phyloP scores from a whole-genome alignment of 202 grass and related monocot species.

The Sporobolus alterniflorus region DNA sequence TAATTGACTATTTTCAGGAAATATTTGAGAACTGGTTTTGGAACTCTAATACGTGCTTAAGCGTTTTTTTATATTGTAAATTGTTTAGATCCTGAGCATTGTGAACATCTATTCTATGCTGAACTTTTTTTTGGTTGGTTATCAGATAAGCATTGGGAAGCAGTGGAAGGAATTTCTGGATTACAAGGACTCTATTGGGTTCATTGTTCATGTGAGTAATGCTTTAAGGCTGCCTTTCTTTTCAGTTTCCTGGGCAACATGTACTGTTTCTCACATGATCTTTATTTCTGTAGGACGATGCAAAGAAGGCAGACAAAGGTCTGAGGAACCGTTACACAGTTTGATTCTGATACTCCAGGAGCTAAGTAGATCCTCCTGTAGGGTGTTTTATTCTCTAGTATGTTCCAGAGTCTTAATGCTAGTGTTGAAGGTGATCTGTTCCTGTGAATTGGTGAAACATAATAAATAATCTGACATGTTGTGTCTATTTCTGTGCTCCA shows the following conservation, averaged over 20 bases:
- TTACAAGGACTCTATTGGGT: constrained; percentile 77
- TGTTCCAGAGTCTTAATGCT: constrained; percentile 6
- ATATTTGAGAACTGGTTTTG: background rate
- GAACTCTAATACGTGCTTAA: background rate
- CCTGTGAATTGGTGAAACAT: constrained; percentile 24
- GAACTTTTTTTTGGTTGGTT: background rate
- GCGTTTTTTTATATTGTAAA: background rate
- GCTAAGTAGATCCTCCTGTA: constrained; percentile 2
- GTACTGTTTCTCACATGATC: background rate
- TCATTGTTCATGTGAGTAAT: constrained; percentile 83
- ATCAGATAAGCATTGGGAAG: constrained; percentile 83
- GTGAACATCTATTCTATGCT: background rate
- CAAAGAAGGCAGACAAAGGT: constrained; percentile 56
- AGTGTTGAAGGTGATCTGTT: background rate
- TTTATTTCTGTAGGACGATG: constrained; percentile 64
- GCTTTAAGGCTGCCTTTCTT: background rate
- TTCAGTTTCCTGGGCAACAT: background rate
- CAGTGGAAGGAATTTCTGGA: constrained; percentile 98
- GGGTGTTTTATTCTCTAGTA: constrained; percentile 2
- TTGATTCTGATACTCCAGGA: constrained; percentile 38
- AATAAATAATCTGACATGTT: constrained; percentile 6
- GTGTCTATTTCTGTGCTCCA: background rate
- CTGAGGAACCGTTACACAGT: constrained; percentile 76
- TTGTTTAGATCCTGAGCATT: background rate
- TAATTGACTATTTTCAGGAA: background rate